Evolutionary conservation across 2,329 filamentous ascomycete genomes (phyloP).

Genomic region (Aspergillus sp.): DNA sequence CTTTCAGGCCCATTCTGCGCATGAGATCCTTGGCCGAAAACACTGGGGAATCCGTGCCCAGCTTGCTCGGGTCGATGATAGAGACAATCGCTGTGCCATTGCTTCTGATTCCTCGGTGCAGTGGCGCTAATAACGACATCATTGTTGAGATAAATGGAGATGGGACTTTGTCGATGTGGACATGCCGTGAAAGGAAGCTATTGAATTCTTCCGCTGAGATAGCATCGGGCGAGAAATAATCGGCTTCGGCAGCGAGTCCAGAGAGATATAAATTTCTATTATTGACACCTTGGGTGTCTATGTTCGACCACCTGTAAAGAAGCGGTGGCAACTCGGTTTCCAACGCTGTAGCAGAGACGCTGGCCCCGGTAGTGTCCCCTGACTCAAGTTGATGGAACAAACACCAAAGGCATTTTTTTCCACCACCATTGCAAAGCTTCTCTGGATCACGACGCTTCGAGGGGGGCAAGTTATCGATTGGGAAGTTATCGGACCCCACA

Average conservation of each 20-base stretch:
- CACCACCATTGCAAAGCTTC: conserved; percentile 14
- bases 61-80: conserved; percentile 28
- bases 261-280: conserved; percentile 19
- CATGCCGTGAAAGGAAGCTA: conserved; percentile 21
- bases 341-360: background rate
- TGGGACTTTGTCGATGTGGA: conserved; percentile 13
- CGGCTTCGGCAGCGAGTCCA: conserved; percentile 20
- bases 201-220: conserved; percentile 18
- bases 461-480: background rate
- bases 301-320: conserved; percentile 33
- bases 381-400: background rate
- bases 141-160: conserved; percentile 37
- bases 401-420: conserved; percentile 24
- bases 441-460: background rate
- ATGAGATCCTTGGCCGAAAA: conserved; percentile 29
- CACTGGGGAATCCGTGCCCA: conserved; percentile 13
- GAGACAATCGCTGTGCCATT: conserved; percentile 24
- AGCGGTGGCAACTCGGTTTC: conserved; percentile 22
- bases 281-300: conserved; percentile 31
- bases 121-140: conserved; percentile 21
- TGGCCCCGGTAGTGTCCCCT: background rate
- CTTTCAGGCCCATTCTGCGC: conserved; percentile 9
- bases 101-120: conserved; percentile 29
- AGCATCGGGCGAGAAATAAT: conserved; percentile 12
- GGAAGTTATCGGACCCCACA: background rate